A percentile compares a stretch with the other conserved stretches of the same genome.
phyloP scores from a whole-genome alignment of 768 basidiomycete species.

The Suillus alpinus region DNA sequence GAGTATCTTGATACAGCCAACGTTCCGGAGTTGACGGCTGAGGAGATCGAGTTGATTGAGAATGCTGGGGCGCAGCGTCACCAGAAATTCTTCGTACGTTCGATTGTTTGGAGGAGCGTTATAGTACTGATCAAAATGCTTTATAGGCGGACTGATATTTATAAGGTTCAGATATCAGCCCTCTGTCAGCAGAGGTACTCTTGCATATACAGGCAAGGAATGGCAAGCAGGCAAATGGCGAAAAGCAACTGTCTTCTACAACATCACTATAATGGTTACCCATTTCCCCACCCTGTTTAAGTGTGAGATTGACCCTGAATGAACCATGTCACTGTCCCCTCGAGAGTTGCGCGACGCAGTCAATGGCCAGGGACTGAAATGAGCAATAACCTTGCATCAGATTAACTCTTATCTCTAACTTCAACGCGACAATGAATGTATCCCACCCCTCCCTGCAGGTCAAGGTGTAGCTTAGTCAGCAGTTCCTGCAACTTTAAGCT shows the following conservation, averaged over 20 bases:
- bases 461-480: too few species aligned
- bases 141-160: neutral
- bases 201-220: neutral
- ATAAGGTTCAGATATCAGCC: neutral
- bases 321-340: slow-evolving; percentile 85
- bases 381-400: slow-evolving; percentile 46
- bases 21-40: slow-evolving; percentile 22
- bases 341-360: slow-evolving; percentile 50
- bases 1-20: slow-evolving; percentile 20
- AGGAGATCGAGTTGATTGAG: slow-evolving; percentile 20
- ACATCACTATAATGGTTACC: neutral
- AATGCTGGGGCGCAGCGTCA: slow-evolving; percentile 18
- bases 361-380: slow-evolving; percentile 3
- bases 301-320: slow-evolving; percentile 45
- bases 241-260: neutral
- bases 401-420: neutral
- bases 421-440: too few species aligned
- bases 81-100: slow-evolving; percentile 6
- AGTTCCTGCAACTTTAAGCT: too few species aligned
- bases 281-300: neutral
- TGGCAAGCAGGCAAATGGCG: neutral
- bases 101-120: neutral
- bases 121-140: neutral
- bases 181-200: neutral
- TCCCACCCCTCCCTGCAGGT: too few species aligned